Base-by-base conservation (phyloP, 345 rosid species). In the Clausena lansium region DNA sequence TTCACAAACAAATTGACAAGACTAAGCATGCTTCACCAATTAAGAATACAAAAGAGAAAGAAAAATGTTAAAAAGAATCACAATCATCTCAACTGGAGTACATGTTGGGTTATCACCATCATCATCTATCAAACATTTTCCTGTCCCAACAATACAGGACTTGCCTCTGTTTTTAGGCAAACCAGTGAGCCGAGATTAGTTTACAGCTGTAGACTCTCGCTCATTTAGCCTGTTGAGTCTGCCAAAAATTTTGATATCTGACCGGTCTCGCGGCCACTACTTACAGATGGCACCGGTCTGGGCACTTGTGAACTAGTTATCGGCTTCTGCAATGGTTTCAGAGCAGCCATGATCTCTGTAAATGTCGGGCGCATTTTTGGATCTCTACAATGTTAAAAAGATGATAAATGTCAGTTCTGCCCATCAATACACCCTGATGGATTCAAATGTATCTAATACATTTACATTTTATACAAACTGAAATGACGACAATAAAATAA, bases 281-380 rank as follows among this genome's bases (percentile, higher is more conserved):
- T 71, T 59, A 27, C 68, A 28, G 77, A 58, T n/a, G 74, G 28
- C 76, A 55, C 76, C 59, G 86, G 83, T 83, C 97, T 84, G 1
- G 86, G 86, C 39, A 65, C 86, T 62, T 82, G 87, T 39, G 87
- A 28, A 70, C 82, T 79, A 58, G 87, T 79, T 76, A 89, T 55
- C 20, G 97, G 94, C 84, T 86, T 93, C 87, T 93, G 98, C 84
- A 92, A 81, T n/a, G 94, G 95, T 88, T 89, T 93, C 87, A 95
- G 80, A 58, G 88, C 92, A 70, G 91, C 89, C 95, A 95, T 91
- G 73, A 95, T 95, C 86, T 93, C 98, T 15, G 86, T 87, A 83
- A 95, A 95, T 67, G 97, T 84, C 27, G 98, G 98, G 81, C 98
- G 87, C 89, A 92, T 64, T 87, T 79, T 92, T 52, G 98, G 95